A percentile compares a stretch with the other conserved stretches of the same genome.
phyloP scores from a whole-genome alignment of 2,329 filamentous ascomycete genomes.

The Talaromyces sp. region DNA sequence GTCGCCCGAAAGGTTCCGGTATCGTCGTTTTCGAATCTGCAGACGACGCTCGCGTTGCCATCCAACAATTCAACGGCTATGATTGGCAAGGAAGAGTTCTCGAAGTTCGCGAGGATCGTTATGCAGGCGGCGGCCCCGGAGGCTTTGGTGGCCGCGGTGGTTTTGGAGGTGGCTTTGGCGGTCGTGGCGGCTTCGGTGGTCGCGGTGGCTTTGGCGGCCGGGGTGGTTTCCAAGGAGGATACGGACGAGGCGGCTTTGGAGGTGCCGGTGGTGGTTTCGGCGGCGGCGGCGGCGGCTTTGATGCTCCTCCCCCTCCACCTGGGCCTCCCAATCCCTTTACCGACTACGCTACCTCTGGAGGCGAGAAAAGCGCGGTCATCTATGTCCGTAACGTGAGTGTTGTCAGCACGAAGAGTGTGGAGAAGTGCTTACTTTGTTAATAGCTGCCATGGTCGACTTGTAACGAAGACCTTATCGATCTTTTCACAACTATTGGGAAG shows the following conservation, averaged over 20 bases:
- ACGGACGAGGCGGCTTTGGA: conserved; percentile 46
- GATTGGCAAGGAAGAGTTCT: conserved; percentile 94
- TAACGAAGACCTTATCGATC: conserved; percentile 92
- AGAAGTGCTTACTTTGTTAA: not conserved
- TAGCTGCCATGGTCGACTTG: conserved; percentile 98
- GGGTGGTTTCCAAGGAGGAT: conserved; percentile 30
- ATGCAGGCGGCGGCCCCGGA: conserved; percentile 53
- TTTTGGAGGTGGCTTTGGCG: conserved; percentile 30
- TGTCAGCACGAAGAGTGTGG: not conserved
- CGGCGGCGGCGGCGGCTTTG: conserved; percentile 43
- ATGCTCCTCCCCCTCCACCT: conserved; percentile 43
- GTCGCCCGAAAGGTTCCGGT: conserved; percentile 90
- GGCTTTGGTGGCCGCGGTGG: conserved; percentile 37
- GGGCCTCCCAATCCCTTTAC: conserved; percentile 79
- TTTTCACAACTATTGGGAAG: conserved; percentile 97
- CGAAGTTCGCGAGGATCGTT: conserved; percentile 94
- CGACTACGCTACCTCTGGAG: conserved; percentile 80
- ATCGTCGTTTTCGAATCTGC: conserved; percentile 95
- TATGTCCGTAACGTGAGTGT: conserved; percentile 91
- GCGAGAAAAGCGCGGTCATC: conserved; percentile 76
- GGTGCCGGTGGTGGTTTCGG: conserved; percentile 46
- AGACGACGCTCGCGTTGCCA: conserved; percentile 91
- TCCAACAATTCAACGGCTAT: conserved; percentile 96
- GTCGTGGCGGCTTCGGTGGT: conserved; percentile 38
- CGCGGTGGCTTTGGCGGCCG: conserved; percentile 55